Evolutionary conservation across 495 filamentous ascomycete genomes (phyloP).

Genomic region (Penicillium canariense): DNA sequence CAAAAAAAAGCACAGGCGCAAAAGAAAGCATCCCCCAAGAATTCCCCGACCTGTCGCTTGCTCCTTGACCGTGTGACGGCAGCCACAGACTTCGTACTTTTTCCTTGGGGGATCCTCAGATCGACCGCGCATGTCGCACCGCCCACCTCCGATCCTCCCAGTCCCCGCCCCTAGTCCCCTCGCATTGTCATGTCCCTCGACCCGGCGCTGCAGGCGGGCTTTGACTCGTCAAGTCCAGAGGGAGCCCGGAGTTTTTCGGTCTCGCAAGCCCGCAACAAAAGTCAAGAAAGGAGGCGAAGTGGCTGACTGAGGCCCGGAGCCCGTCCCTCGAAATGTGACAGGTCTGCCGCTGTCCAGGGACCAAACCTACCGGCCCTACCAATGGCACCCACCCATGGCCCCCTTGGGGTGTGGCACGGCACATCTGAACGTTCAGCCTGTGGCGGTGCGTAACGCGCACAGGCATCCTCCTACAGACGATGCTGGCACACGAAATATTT

Average conservation of each 20-base stretch:
- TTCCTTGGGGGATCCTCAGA: constrained; percentile 17
- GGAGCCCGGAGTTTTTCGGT: constrained; percentile 22
- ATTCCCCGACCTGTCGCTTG: constrained; percentile 6
- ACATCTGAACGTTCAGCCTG: constrained; percentile 9
- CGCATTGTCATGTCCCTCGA: constrained; percentile 8
- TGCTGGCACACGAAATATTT: constrained; percentile 12
- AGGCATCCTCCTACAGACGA: background rate
- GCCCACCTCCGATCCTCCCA: background rate
- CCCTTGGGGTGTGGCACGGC: constrained; percentile 19
- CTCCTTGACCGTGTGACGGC: constrained; percentile 16
- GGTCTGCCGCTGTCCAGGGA: background rate
- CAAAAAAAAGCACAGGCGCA: constrained; percentile 1
- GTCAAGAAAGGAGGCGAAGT: background rate
- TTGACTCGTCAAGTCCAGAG: background rate
- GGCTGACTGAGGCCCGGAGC: constrained; percentile 11
- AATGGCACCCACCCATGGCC: background rate
- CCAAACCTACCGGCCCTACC: background rate
- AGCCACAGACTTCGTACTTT: constrained; percentile 1
- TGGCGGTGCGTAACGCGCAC: constrained; percentile 21
- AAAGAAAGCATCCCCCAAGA: background rate
- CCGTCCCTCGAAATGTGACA: background rate
- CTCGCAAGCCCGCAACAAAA: background rate
- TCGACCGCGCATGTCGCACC: constrained; percentile 3
- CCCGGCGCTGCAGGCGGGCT: background rate
- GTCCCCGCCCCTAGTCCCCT: constrained; percentile 5